Percentiles rank a stretch among this genome's conserved stretches.
These are phyloP conservation scores for Ustilago lituana DNA, from an alignment of 1,284 basidiomycete species.

Conservation along the genomic window DNA sequence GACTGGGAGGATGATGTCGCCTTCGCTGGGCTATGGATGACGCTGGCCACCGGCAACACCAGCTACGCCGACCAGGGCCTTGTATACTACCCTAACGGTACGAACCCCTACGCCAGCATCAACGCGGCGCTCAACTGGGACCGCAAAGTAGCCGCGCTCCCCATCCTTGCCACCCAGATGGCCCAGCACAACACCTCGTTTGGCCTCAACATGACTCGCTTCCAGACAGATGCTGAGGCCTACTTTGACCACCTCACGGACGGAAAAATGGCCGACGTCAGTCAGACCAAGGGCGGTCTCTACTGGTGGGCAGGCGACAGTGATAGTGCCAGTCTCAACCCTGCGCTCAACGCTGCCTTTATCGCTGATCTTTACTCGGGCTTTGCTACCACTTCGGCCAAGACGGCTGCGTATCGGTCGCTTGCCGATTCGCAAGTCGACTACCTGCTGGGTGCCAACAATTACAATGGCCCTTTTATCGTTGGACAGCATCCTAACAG, in stretches of 20 bases:
- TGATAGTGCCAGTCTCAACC: conserved; percentile 80
- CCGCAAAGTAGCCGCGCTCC: conserved; percentile 78
- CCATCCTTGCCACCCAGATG: conserved; percentile 75
- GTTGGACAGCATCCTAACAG: conserved; percentile 89
- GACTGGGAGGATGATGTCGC: conserved; percentile 70
- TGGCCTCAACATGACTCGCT: conserved; percentile 74
- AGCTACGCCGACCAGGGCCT: conserved; percentile 76
- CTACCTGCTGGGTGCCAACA: conserved; percentile 85
- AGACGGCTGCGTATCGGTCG: conserved; percentile 75
- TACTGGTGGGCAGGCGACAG: conserved; percentile 83
- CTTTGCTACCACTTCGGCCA: conserved; percentile 71
- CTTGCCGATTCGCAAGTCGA: conserved; percentile 81
- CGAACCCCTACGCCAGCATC: conserved; percentile 72
- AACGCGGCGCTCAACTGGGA: conserved; percentile 88
- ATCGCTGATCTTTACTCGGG: conserved; percentile 80
- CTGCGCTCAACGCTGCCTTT: conserved; percentile 85
- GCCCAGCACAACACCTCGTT: conserved; percentile 71
- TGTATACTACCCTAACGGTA: conserved; percentile 72
- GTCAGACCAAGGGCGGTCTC: conserved; percentile 74
- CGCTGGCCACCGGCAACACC: conserved; percentile 76
- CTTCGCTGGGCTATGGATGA: conserved; percentile 79
- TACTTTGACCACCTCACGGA: conserved; percentile 80
- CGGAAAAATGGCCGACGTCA: conserved; percentile 69
- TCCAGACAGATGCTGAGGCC: conserved; percentile 77
- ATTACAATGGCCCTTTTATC: conserved; percentile 82